Percentiles rank a stretch among this genome's conserved stretches.
phyloP scores from a whole-genome alignment of 768 basidiomycete genomes.

The Cubamyces lactineus region DNA sequence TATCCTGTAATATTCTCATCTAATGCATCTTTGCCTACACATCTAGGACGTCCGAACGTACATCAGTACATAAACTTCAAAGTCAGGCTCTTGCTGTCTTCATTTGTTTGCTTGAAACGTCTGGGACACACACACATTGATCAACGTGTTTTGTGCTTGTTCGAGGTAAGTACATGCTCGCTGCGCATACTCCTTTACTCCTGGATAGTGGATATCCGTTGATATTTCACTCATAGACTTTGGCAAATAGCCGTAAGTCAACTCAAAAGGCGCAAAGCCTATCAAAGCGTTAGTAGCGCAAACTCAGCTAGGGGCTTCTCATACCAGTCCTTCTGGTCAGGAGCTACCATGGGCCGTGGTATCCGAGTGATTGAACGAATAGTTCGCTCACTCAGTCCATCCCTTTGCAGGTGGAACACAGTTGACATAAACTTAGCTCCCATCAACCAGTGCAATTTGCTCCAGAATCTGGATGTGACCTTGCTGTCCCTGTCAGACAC shows the following conservation, averaged over 20 bases:
- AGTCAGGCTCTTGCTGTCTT: conserved; percentile 20
- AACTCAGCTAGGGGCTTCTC: conserved; percentile 40
- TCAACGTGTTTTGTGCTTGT: conserved; percentile 42
- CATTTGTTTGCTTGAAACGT: conserved; percentile 35
- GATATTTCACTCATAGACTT: neutral
- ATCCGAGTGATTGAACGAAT: no score
- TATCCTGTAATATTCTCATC: no score
- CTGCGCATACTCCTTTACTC: conserved; percentile 33
- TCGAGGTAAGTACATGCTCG: conserved; percentile 30
- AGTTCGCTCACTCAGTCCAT: no score
- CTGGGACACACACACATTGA: conserved; percentile 37
- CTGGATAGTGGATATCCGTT: conserved; percentile 8
- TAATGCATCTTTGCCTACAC: no score
- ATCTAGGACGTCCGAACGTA: no score
- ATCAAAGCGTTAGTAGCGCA: conserved; percentile 39
- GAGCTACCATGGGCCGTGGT: neutral
- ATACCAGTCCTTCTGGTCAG: conserved; percentile 37
- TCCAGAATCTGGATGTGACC: no score
- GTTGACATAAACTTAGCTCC: no score
- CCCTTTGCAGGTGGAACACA: no score
- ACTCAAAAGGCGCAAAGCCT: conserved; percentile 38
- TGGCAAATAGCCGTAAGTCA: conserved; percentile 31
- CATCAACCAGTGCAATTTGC: no score
- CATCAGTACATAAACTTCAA: no score
- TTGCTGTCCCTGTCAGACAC: no score